These are phyloP conservation scores for Agrocybe praecox DNA, from an alignment of 768 basidiomycete species.

Conservation along the genomic window DNA sequence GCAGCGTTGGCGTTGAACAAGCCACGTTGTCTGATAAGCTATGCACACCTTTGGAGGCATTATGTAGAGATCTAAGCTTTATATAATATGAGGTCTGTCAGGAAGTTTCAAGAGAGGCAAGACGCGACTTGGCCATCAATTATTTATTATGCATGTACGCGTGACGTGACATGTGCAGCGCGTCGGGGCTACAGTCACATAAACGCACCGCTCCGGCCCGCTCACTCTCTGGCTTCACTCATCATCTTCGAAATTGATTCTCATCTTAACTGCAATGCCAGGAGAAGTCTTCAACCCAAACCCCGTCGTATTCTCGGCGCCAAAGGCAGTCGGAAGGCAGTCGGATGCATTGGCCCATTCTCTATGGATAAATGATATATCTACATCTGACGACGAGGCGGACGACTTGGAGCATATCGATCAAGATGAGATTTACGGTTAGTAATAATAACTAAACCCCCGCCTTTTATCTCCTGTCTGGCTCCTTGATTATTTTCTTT, in stretches of 20 bases:
- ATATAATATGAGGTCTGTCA: not conserved
- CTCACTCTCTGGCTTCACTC: conserved; percentile 12
- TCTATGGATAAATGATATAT: conserved; percentile 61
- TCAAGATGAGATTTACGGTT: conserved; percentile 92
- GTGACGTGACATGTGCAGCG: conserved; percentile 23
- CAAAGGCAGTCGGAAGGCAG: conserved; percentile 47
- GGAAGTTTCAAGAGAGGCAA: conserved; percentile 9
- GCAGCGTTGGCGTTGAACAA: not conserved
- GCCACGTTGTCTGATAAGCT: not conserved
- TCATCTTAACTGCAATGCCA: conserved; percentile 36
- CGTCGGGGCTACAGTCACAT: conserved; percentile 3
- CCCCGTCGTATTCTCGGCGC: conserved; percentile 73
- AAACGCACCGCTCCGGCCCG: not conserved
- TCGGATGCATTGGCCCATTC: conserved; percentile 46
- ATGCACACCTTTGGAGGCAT: conserved; percentile 42
- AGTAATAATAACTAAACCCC: conserved; percentile 4
- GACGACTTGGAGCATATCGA: conserved; percentile 77
- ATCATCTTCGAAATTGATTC: conserved; percentile 1
- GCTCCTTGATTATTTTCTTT: not conserved
- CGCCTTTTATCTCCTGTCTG: not conserved
- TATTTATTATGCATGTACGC: conserved; percentile 11
- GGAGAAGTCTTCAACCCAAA: conserved; percentile 85
- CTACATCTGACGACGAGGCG: conserved; percentile 46
- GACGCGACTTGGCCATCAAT: conserved; percentile 19
- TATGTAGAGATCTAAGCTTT: conserved; percentile 1